Conservation (phyloP, 441 rosid species). For the Populus hybrid region DNA sequence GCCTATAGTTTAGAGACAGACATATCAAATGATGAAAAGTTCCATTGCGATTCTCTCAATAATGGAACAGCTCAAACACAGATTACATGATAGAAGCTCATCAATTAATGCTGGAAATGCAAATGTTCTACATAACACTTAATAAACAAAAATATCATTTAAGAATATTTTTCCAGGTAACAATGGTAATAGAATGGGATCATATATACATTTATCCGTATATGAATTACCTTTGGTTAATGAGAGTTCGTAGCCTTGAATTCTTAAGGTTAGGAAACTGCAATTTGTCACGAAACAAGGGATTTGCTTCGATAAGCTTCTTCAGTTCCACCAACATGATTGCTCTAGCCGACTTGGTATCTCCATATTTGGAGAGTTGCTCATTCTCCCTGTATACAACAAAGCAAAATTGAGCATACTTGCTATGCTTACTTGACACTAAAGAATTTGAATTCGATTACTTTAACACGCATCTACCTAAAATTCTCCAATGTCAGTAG, state of each 20-base stretch:
- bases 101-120: background rate
- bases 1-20: background rate
- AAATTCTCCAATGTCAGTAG: conserved; percentile 90
- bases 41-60: background rate
- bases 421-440: conserved; percentile 3
- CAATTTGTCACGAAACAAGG: conserved; percentile 88
- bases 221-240: conserved; percentile 78
- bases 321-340: conserved; percentile 97
- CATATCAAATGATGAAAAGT: background rate
- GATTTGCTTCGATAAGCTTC: conserved; percentile 98
- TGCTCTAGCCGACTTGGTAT: conserved; percentile 92
- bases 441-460: background rate
- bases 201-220: background rate
- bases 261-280: conserved; percentile 89
- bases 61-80: background rate
- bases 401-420: conserved; percentile 19
- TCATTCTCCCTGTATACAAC: conserved; percentile 76
- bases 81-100: background rate
- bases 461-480: conserved; percentile 42
- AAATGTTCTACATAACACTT: background rate
- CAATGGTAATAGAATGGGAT: conserved; percentile 12
- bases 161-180: background rate
- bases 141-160: background rate
- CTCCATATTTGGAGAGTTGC: conserved; percentile 94
- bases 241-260: conserved; percentile 85